phyloP scores from a whole-genome alignment of 2,329 filamentous ascomycete genomes.

The Thelonectria rubi region DNA sequence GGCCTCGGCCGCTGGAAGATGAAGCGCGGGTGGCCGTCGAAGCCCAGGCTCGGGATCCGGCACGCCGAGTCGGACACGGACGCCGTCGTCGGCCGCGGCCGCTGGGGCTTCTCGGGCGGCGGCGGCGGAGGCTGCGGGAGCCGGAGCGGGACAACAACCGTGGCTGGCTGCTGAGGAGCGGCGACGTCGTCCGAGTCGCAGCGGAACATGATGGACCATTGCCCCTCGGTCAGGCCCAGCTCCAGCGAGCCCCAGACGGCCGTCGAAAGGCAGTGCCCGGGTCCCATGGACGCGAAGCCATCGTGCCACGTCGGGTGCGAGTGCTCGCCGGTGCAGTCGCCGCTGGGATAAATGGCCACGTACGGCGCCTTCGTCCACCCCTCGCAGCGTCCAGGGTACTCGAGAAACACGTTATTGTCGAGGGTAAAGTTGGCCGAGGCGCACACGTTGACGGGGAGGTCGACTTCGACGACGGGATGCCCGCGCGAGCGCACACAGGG shows the following conservation, averaged over 20 bases:
- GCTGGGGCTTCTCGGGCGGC: constrained; percentile 1
- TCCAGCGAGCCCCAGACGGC: constrained; percentile 11
- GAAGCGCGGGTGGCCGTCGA: constrained; percentile 14
- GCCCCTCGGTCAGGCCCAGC: background rate
- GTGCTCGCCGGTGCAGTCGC: constrained; percentile 14
- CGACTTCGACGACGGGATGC: background rate
- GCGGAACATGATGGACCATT: constrained; percentile 25
- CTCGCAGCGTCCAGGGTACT: constrained; percentile 10
- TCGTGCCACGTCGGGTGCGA: constrained; percentile 17
- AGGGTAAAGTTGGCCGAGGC: constrained; percentile 28
- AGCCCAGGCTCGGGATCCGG: constrained; percentile 16
- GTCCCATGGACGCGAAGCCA: constrained; percentile 2
- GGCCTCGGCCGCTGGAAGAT: constrained; percentile 18
- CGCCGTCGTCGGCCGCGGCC: constrained; percentile 11
- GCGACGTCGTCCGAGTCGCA: constrained; percentile 1
- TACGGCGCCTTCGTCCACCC: constrained; percentile 13
- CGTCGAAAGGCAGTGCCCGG: constrained; percentile 20
- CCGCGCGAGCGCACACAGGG: constrained; percentile 5
- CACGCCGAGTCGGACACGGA: constrained; percentile 29
- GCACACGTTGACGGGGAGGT: constrained; percentile 20
- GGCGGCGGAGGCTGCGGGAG: constrained; percentile 7
- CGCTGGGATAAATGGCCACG: constrained; percentile 12
- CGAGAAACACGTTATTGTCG: constrained; percentile 16
- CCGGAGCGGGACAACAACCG: constrained; percentile 1
- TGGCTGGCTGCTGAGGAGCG: background rate